Evolutionary conservation across 495 filamentous ascomycete species (phyloP), one percentile per base, ranked within the genome.

Genomic region (Xylaria grammica): DNA sequence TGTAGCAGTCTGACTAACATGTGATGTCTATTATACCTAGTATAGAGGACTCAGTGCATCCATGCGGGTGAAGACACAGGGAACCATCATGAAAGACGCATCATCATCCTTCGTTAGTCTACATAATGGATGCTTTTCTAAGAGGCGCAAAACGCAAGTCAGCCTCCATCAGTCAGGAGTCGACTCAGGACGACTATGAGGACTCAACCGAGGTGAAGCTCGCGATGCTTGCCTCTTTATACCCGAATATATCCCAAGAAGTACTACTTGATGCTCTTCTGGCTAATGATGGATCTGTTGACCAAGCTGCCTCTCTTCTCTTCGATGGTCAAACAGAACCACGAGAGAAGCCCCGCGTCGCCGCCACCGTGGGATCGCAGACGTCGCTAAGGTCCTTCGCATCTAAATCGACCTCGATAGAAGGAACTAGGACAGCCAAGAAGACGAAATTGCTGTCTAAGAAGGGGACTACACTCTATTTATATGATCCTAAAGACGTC

Each of bases 181-280:
- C 58, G 22, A 51, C 52, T 50, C 62, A 20, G 62, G 61, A 65
- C 50, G 72, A 77, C 19, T 71, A 66, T 30, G 76, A 92, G 17
- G 90, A 94, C 20, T 89, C 91, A 4, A 98, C 94, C 0, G 94
- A 98, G 69, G 76, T 95, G 66, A 97, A 97, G 71, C 77, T 98
- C 3, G 93, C 93, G 2, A 83, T 93, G 1, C 82, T 98, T 6
- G 81, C 88, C 1, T 97, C 95, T 0, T 83, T 97, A 1, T 83
- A 91, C 67, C 86, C 91, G 0, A 62, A 78, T 4, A 62, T 87
- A 3, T 81, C 87, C 48, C 86, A 91, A 60, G 83, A 87, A 22
- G 75, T 81, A 1, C 82, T 97, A 0, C 82, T 98, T 0, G 94
- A 98, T 66, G 75, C 91, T 11, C 85, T 98, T 0, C 78, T 97